Percentiles rank a stretch among this genome's conserved stretches.
Evolutionary conservation across 306 rosid species (phyloP).

Genomic region (Hippophae gyantsensis): DNA sequence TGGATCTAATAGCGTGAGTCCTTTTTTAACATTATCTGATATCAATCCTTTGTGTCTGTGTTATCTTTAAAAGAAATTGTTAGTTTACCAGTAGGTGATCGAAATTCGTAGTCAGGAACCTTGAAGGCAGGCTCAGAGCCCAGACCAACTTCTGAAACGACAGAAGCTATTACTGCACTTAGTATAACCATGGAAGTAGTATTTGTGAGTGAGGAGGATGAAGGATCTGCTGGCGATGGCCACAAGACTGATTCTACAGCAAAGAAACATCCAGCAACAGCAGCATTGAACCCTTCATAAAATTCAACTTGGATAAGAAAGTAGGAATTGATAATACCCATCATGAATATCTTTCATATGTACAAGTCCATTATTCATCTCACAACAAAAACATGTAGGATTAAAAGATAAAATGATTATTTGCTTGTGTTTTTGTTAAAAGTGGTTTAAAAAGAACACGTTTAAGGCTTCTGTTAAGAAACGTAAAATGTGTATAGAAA

Average conservation of each 20-base stretch:
- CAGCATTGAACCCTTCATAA: slow-evolving; percentile 80
- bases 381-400: neutral
- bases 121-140: slow-evolving; percentile 82
- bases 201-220: slow-evolving; percentile 57
- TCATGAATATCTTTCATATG: neutral
- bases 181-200: slow-evolving; percentile 90
- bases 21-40: neutral
- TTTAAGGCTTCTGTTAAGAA: no score
- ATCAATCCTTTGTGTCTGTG: neutral
- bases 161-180: slow-evolving; percentile 85
- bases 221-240: slow-evolving; percentile 62
- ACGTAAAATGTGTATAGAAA: no score
- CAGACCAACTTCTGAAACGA: slow-evolving; percentile 74
- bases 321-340: neutral
- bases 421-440: no score
- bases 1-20: neutral
- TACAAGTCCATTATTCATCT: neutral
- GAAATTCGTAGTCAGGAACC: slow-evolving; percentile 79
- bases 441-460: no score
- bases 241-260: slow-evolving; percentile 82
- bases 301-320: neutral
- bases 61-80: slow-evolving; percentile 3
- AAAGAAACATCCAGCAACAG: slow-evolving; percentile 89
- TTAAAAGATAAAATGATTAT: neutral
- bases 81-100: slow-evolving; percentile 71